Percentiles rank a stretch among this genome's conserved stretches.
phyloP scores from a whole-genome alignment of 306 rosid species.

The Lablab purpureus region DNA sequence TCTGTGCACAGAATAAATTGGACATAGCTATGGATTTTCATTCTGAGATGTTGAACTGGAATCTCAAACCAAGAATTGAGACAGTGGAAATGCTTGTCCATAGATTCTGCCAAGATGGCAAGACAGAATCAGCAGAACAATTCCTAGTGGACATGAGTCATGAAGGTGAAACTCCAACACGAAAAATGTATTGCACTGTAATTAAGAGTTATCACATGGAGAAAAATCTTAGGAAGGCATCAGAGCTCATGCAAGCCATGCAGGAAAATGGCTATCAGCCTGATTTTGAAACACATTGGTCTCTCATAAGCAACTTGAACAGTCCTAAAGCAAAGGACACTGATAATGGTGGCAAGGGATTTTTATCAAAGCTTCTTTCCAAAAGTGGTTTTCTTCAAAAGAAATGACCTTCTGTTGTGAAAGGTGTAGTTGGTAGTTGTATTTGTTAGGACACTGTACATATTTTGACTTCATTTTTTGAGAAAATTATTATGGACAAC shows the following conservation, averaged over 20 bases:
- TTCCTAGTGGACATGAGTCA: conserved; percentile 57
- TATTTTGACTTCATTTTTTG: background rate
- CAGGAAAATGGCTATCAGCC: conserved; percentile 79
- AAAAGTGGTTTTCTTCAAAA: conserved; percentile 63
- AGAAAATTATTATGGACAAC: background rate
- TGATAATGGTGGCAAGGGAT: conserved; percentile 60
- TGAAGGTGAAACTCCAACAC: conserved; percentile 71
- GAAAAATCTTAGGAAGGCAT: conserved; percentile 71
- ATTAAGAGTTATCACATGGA: conserved; percentile 60
- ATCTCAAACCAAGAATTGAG: conserved; percentile 62
- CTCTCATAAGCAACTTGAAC: conserved; percentile 79
- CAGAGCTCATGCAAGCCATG: conserved; percentile 78
- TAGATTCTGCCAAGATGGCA: conserved; percentile 62
- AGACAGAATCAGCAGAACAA: conserved; percentile 74
- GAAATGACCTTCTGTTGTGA: conserved; percentile 6
- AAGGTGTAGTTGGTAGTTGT: conserved; percentile 2
- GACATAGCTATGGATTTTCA: conserved; percentile 70
- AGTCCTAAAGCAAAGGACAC: conserved; percentile 48
- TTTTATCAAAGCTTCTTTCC: conserved; percentile 82
- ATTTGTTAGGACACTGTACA: conserved; percentile 1
- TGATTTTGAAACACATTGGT: conserved; percentile 93
- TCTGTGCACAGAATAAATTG: conserved; percentile 57
- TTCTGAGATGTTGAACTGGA: conserved; percentile 69
- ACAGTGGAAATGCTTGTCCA: conserved; percentile 63
- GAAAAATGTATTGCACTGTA: conserved; percentile 65